phyloP scores from a whole-genome alignment of 306 rosid species.

The Vigna radiata region DNA sequence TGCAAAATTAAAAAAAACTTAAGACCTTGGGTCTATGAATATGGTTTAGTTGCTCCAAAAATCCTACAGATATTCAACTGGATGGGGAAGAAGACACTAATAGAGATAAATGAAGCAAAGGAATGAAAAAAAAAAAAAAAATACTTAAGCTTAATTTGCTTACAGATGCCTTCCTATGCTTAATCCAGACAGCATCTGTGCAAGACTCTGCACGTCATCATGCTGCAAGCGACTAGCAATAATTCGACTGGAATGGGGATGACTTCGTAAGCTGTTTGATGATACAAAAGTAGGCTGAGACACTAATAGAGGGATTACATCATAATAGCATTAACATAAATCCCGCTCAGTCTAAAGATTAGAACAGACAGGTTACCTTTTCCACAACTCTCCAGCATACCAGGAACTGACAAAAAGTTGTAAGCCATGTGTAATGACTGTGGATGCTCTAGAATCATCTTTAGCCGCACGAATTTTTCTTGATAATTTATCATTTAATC shows the following conservation, averaged over 20 bases:
- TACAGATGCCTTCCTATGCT: conserved; percentile 94
- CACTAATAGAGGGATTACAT: not conserved
- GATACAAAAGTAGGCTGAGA: conserved; percentile 15
- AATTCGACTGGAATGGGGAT: conserved; percentile 74
- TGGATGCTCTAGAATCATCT: conserved; percentile 80
- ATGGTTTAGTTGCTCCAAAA: conserved; percentile 4
- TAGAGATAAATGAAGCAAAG: conserved; percentile 31
- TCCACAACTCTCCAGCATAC: conserved; percentile 88
- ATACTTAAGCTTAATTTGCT: conserved; percentile 45
- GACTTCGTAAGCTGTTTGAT: conserved; percentile 78
- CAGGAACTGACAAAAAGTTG: conserved; percentile 71
- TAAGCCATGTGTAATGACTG: conserved; percentile 70
- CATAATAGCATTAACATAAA: conserved; percentile 32
- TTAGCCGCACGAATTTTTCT: conserved; percentile 78
- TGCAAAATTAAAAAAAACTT: not conserved
- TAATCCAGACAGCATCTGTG: conserved; percentile 71
- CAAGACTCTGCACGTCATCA: conserved; percentile 63
- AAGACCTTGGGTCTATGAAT: not conserved
- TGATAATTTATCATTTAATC: conserved; percentile 69
- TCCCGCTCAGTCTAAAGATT: conserved; percentile 34
- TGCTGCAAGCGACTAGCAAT: conserved; percentile 68
- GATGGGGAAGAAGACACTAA: not conserved
- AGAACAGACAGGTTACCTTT: conserved; percentile 57
- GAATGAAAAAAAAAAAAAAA: conserved; percentile 12
- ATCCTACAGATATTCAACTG: conserved; percentile 6